Percentiles rank a stretch among this genome's conserved stretches.
Conservation (phyloP, 2,329 filamentous ascomycete species). For the Orbilia quercus region DNA sequence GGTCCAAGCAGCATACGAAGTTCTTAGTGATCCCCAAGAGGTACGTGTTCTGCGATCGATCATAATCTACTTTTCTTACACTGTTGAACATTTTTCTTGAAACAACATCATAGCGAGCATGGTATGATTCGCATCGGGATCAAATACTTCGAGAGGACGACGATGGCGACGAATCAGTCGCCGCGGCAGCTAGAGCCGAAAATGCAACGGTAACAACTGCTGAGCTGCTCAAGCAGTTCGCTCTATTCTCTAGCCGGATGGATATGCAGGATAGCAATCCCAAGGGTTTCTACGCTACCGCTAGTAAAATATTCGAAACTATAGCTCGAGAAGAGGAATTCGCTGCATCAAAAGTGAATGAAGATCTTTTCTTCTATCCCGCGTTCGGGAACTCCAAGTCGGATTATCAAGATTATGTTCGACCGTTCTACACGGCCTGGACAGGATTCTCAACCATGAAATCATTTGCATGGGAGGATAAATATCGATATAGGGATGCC, state of each 20-base stretch:
- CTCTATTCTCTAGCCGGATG: conserved; percentile 56
- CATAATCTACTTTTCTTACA: neutral
- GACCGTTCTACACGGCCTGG: conserved; percentile 85
- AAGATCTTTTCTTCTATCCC: conserved; percentile 76
- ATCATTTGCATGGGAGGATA: conserved; percentile 88
- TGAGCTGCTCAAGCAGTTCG: conserved; percentile 73
- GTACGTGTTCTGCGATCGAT: conserved; percentile 4
- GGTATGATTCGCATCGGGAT: conserved; percentile 95
- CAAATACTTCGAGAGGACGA: conserved; percentile 79
- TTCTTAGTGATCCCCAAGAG: conserved; percentile 95
- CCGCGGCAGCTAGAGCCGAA: conserved; percentile 68
- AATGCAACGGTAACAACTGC: conserved; percentile 79
- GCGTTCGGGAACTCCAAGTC: conserved; percentile 83
- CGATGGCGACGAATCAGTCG: conserved; percentile 55
- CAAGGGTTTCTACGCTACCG: conserved; percentile 83
- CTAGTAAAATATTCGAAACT: conserved; percentile 80
- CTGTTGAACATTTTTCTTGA: neutral
- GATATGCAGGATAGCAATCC: conserved; percentile 65
- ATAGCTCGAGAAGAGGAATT: conserved; percentile 82
- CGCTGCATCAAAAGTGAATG: conserved; percentile 76
- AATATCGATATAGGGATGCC: conserved; percentile 83
- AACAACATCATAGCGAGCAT: conserved; percentile 70
- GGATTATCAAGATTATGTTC: conserved; percentile 79
- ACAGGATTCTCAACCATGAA: conserved; percentile 83
- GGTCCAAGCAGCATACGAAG: conserved; percentile 90